These are phyloP conservation scores for Ceratobasidium sp. DNA, from an alignment of 1,284 basidiomycete species.

Conservation along the genomic window DNA sequence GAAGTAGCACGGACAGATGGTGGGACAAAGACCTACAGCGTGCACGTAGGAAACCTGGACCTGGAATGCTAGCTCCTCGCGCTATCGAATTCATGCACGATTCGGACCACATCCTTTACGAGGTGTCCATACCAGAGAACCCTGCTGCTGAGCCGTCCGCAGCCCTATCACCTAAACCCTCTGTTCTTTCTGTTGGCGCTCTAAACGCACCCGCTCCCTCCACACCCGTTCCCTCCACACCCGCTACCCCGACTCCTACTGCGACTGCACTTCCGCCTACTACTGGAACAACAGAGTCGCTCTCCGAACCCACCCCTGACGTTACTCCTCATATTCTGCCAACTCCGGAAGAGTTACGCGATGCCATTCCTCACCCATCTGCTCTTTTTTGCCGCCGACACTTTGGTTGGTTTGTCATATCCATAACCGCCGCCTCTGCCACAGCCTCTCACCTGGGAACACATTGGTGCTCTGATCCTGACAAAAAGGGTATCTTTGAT, in stretches of 20 bases:
- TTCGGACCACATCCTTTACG: slow-evolving; percentile 36
- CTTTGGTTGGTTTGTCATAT: slow-evolving; percentile 74
- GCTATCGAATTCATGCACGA: slow-evolving; percentile 37
- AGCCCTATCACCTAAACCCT: slow-evolving; percentile 24
- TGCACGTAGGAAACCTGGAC: slow-evolving; percentile 29
- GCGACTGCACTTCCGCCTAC: not conserved
- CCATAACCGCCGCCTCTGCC: slow-evolving; percentile 27
- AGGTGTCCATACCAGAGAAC: slow-evolving; percentile 20
- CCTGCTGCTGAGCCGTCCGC: slow-evolving; percentile 7
- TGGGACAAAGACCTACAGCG: slow-evolving; percentile 28
- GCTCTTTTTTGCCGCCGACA: slow-evolving; percentile 84
- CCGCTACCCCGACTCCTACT: not conserved
- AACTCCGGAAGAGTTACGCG: slow-evolving; percentile 70
- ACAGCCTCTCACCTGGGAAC: slow-evolving; percentile 58
- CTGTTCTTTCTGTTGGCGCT: slow-evolving; percentile 5
- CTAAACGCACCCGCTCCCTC: not conserved
- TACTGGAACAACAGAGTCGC: not conserved
- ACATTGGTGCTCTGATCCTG: slow-evolving; percentile 60
- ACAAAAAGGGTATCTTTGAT: slow-evolving; percentile 23
- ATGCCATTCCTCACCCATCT: slow-evolving; percentile 79
- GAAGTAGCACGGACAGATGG: slow-evolving; percentile 11
- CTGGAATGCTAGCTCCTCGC: slow-evolving; percentile 42
- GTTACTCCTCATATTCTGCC: slow-evolving; percentile 58
- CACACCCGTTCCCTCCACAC: not conserved
- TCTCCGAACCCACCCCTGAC: not conserved